These are phyloP conservation scores for Coemansia sp. DNA, from an alignment of 192 early-diverging fungal genomes.

Conservation along the genomic window DNA sequence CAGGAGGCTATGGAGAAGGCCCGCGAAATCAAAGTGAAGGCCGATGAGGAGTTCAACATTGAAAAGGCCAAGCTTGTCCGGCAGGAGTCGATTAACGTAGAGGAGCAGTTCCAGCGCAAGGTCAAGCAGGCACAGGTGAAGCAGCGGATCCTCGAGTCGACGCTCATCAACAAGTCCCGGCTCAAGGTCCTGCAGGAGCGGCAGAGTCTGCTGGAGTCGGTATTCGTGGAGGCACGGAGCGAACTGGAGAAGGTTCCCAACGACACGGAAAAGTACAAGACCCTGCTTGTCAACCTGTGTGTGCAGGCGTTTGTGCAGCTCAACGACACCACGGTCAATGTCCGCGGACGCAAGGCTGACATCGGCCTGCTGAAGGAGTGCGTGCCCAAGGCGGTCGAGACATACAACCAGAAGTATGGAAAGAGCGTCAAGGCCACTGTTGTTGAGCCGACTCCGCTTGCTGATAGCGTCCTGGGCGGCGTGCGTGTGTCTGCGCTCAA, in stretches of 20 bases:
- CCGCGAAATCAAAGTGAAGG: conserved; percentile 98
- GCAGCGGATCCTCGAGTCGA: conserved; percentile 93
- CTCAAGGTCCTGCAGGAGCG: conserved; percentile 84
- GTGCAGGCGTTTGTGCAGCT: conserved; percentile 82
- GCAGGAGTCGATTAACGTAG: conserved; percentile 94
- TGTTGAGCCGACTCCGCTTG: conserved; percentile 61
- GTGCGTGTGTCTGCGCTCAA: conserved; percentile 75
- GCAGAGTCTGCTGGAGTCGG: conserved; percentile 80
- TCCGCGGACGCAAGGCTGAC: conserved; percentile 76
- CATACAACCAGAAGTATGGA: conserved; percentile 62
- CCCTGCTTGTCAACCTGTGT: conserved; percentile 65
- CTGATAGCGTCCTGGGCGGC: conserved; percentile 85
- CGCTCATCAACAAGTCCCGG: conserved; percentile 94
- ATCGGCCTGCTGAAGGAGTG: conserved; percentile 60
- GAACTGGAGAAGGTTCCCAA: conserved; percentile 60
- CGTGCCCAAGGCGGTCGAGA: conserved; percentile 48
- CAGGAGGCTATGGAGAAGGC: conserved; percentile 99
- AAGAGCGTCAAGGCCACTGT: conserved; percentile 45
- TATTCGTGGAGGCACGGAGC: conserved; percentile 71
- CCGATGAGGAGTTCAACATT: conserved; percentile 99
- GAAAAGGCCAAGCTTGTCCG: conserved; percentile 97
- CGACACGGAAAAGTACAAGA: conserved; percentile 66
- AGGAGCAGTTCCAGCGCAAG: conserved; percentile 94
- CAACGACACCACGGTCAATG: conserved; percentile 74
- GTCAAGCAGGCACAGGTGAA: conserved; percentile 96